A percentile compares a stretch with the other conserved stretches of the same genome.
These are phyloP conservation scores for Linnemannia exigua DNA, from an alignment of 192 early-diverging fungal genomes.

Conservation along the genomic window DNA sequence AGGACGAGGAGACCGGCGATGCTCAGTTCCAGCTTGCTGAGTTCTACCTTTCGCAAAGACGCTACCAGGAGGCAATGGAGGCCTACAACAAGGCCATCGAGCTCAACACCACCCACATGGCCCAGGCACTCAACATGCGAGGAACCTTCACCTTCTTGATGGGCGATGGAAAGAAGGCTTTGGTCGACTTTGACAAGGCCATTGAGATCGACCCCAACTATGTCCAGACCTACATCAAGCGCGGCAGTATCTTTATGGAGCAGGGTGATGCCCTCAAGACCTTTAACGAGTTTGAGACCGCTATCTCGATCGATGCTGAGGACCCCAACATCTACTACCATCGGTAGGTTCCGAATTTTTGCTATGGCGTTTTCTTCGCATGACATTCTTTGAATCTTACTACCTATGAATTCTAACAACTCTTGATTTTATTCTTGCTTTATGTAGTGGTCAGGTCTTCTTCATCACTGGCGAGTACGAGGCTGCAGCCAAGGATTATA, in stretches of 20 bases:
- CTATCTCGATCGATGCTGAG: conserved; percentile 73
- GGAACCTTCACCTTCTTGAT: conserved; percentile 92
- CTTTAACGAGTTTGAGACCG: conserved; percentile 78
- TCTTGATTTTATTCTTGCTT: conserved; percentile 2
- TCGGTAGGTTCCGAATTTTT: conserved; percentile 46
- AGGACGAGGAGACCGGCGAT: conserved; percentile 59
- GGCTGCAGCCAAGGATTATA: conserved; percentile 89
- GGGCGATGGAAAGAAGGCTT: conserved; percentile 82
- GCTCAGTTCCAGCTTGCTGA: conserved; percentile 70
- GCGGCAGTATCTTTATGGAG: conserved; percentile 94
- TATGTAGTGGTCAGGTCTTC: conserved; percentile 74
- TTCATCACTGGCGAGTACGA: conserved; percentile 89
- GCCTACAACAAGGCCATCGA: conserved; percentile 77
- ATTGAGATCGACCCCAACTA: conserved; percentile 82
- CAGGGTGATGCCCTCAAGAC: conserved; percentile 74
- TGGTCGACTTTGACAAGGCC: conserved; percentile 84
- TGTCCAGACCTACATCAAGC: conserved; percentile 90
- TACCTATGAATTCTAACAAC: not conserved
- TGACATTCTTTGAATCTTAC: not conserved
- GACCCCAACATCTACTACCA: conserved; percentile 96
- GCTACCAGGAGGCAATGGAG: conserved; percentile 74
- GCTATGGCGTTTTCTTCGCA: not conserved
- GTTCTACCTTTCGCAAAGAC: conserved; percentile 60
- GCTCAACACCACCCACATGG: conserved; percentile 65
- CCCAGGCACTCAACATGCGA: conserved; percentile 85